Conservation (phyloP, 306 rosid species). For the Gynostemma pentaphyllum region DNA sequence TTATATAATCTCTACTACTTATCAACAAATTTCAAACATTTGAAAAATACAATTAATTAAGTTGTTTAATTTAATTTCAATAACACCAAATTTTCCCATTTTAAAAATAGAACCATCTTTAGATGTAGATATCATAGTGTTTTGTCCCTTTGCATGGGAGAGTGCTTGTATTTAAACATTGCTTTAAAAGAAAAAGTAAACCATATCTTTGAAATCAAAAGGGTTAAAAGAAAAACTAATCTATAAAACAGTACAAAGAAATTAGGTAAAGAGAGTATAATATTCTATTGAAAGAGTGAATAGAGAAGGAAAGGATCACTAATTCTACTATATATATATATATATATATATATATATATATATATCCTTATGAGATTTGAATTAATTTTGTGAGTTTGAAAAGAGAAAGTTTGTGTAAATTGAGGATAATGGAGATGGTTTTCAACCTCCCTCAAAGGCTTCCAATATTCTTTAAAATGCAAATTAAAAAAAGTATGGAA, state of each 20-base stretch:
- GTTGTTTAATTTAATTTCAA: no score
- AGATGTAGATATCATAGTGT: background rate
- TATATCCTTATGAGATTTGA: background rate
- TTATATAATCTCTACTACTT: background rate
- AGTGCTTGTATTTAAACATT: background rate
- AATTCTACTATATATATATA: background rate
- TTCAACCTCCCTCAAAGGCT: slow-evolving; percentile 24
- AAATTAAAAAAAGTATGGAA: background rate
- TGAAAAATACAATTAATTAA: background rate
- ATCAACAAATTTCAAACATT: no score
- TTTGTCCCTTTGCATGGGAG: background rate
- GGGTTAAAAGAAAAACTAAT: background rate
- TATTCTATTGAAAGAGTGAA: background rate
- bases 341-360: background rate
- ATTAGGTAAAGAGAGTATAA: background rate
- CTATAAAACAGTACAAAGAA: background rate
- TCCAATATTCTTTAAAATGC: slow-evolving; percentile 16
- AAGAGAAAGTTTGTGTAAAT: background rate
- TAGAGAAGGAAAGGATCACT: background rate
- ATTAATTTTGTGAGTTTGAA: background rate
- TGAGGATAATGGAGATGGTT: slow-evolving; percentile 6
- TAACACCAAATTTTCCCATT: no score
- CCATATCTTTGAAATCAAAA: background rate
- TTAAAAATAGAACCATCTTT: background rate
- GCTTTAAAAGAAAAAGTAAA: background rate